phyloP scores from a whole-genome alignment of 352 stramenopile species.

The Phytophthora crassamura region DNA sequence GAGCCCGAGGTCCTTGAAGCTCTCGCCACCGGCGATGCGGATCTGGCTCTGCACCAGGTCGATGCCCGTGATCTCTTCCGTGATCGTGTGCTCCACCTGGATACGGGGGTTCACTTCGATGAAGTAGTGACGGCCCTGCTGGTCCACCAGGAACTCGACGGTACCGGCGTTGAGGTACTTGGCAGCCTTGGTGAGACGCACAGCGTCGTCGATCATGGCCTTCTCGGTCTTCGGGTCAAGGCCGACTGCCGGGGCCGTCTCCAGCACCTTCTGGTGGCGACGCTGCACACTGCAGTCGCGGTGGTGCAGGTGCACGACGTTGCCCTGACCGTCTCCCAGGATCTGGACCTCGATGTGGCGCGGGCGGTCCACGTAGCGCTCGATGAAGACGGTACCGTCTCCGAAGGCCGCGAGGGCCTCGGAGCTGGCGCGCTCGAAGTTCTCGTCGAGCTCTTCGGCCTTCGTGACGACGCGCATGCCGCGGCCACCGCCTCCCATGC shows the following conservation, averaged over 20 bases:
- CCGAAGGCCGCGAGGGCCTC: conserved; percentile 94
- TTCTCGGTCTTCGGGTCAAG: conserved; percentile 85
- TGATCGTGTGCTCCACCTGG: conserved; percentile 96
- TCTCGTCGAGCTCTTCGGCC: conserved; percentile 87
- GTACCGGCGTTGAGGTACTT: conserved; percentile 98
- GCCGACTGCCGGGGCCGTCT: conserved; percentile 93
- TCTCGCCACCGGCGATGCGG: conserved; percentile 92
- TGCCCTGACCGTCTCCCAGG: conserved; percentile 94
- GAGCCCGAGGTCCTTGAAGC: conserved; percentile 93
- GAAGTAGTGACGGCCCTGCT: conserved; percentile 94
- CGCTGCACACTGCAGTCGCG: conserved; percentile 98
- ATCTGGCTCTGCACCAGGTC: conserved; percentile 98
- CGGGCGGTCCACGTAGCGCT: conserved; percentile 95
- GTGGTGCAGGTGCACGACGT: conserved; percentile 96
- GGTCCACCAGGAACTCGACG: conserved; percentile 98
- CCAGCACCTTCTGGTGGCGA: conserved; percentile 98
- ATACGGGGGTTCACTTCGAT: conserved; percentile 99
- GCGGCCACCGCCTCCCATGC: conserved; percentile 95
- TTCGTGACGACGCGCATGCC: conserved; percentile 95
- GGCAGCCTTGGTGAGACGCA: conserved; percentile 89
- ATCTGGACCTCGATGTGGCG: conserved; percentile 99
- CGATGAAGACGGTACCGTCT: conserved; percentile 96
- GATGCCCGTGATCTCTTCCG: conserved; percentile 93
- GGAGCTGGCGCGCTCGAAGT: conserved; percentile 86
- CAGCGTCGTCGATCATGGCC: conserved; percentile 93